Evolutionary conservation across 2,329 filamentous ascomycete genomes (phyloP).

Genomic region (Aureobasidium sp.): DNA sequence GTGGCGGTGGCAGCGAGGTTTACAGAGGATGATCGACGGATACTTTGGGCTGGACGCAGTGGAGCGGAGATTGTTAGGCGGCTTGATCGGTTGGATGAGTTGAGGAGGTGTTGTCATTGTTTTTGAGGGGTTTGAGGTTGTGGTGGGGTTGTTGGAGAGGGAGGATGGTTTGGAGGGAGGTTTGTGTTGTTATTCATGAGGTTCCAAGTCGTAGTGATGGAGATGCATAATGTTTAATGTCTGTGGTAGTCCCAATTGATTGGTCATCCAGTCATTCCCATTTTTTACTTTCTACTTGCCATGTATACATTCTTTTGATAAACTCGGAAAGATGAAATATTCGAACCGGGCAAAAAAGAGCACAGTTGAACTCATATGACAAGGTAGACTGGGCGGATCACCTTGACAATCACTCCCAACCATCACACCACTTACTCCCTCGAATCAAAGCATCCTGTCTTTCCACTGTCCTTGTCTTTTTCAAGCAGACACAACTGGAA

Average conservation of each 20-base stretch:
- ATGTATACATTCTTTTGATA: no score
- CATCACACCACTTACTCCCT: no score
- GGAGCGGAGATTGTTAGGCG: not conserved
- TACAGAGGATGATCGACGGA: not conserved
- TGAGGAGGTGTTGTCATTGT: not conserved
- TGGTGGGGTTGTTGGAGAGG: not conserved
- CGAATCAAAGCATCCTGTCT: no score
- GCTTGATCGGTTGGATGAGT: not conserved
- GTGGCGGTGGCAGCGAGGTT: not conserved
- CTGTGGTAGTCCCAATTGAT: not conserved
- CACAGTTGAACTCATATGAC: no score
- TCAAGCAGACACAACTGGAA: no score
- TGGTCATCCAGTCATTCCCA: not conserved
- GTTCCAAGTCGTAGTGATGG: no score
- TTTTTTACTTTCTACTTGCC: no score
- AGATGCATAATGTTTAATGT: not conserved
- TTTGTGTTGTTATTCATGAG: not conserved
- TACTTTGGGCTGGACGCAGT: not conserved
- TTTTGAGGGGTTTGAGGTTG: not conserved
- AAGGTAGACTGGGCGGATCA: no score
- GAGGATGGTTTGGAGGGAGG: not conserved
- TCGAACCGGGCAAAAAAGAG: no score
- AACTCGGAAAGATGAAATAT: no score
- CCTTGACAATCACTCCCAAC: no score
- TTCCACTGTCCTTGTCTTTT: no score